Evolutionary conservation across 2,329 filamentous ascomycete species (phyloP), one percentile per base, ranked within the genome.

Genomic region (Ambrosiella xylebori): DNA sequence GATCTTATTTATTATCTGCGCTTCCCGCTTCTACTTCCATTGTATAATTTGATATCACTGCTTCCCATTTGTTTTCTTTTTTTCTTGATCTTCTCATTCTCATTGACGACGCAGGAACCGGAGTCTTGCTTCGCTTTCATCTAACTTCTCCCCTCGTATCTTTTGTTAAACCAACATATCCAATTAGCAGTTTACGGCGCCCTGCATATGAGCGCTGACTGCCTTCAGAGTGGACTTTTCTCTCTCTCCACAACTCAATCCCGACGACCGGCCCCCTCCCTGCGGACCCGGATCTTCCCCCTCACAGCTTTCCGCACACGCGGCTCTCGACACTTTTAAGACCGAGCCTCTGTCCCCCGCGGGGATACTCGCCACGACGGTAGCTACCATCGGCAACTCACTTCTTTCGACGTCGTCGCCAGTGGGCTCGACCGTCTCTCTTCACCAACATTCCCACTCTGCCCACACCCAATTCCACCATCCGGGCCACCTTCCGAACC

Each of bases 191-290:
- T 56, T 56, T 37, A 35, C 56, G 59, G 59, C 59, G 59, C 59
- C 59, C 59, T 60, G 59, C 59, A 57, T 60, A 56, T 60, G 59
- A 60, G 59, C 59, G 59, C 56, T 57, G 59, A 11, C 44, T 50
- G 27, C 17, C 36, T 19, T 45, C 44, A 60, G 27, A 17, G 59
- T 60, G 59, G 59, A 60, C 52, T 55, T 44, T 60, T 56, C 52
- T 58, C 59, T 57, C 44, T 57, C 59, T 59, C 58, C 58, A 58
- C 59, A 56, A 53, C 59, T 58, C 41, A 55, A 54, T 58, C 55
- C 56, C 36, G 59, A 60, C 59, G 59, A 60, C 38, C 59, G 56
- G 52, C 59, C 59, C 49, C 45, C 59, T 60, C 56, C 35, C 13
- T 55, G 52, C 36, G 59, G 59, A 37, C 52, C 56, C 38, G 52